These are phyloP conservation scores for Scheffersomyces coipomensis DNA, from an alignment of 805 yeast species.

Conservation along the genomic window DNA sequence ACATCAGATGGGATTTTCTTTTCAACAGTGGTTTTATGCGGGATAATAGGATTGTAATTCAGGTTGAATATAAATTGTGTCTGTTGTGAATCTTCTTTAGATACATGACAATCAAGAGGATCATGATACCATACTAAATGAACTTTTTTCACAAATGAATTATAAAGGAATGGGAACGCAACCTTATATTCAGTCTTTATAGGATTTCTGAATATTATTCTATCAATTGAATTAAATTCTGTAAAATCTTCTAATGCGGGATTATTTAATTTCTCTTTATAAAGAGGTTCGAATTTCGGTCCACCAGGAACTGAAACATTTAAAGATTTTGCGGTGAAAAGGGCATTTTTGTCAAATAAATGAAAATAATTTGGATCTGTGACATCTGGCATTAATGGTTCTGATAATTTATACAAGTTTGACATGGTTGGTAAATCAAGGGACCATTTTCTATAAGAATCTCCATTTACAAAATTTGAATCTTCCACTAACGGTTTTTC, in stretches of 20 bases:
- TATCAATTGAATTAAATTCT: slow-evolving; percentile 86
- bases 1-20: slow-evolving; percentile 3
- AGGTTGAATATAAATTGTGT: slow-evolving; percentile 59
- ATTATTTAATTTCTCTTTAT: slow-evolving; percentile 55
- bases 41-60: slow-evolving; percentile 53
- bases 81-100: slow-evolving; percentile 39
- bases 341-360: slow-evolving; percentile 74
- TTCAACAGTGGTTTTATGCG: slow-evolving; percentile 12
- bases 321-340: slow-evolving; percentile 87
- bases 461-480: slow-evolving; percentile 60
- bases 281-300: slow-evolving; percentile 89
- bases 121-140: slow-evolving; percentile 61
- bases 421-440: slow-evolving; percentile 62
- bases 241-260: slow-evolving; percentile 74
- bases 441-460: slow-evolving; percentile 73
- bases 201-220: slow-evolving; percentile 78
- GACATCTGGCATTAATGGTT: slow-evolving; percentile 66
- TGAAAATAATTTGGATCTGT: slow-evolving; percentile 60
- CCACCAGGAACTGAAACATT: slow-evolving; percentile 92
- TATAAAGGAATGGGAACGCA: slow-evolving; percentile 84
- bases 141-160: slow-evolving; percentile 70
- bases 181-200: slow-evolving; percentile 80
- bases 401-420: slow-evolving; percentile 61
- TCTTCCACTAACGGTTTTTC: slow-evolving; percentile 68
- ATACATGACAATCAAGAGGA: slow-evolving; percentile 53